Base-by-base conservation (phyloP, 371 early-diverging fungal genomes). In the Circinella umbellata region DNA sequence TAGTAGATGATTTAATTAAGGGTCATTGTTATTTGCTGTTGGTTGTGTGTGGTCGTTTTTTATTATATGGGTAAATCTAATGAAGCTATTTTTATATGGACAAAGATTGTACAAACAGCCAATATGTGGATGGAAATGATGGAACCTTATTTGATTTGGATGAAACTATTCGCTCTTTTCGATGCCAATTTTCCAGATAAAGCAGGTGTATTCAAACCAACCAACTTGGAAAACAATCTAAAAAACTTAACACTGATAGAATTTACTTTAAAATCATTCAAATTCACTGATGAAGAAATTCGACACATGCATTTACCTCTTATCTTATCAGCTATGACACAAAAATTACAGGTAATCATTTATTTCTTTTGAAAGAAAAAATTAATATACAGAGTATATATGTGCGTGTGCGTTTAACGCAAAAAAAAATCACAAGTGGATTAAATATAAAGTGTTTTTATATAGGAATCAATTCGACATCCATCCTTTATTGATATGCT, bases 121-220 rank as follows among this genome's bases (percentile, higher is more conserved):
- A 91, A 89, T 27, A 95, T 95, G 94, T 92, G 96, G 82, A 81
- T 97, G 63, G 93, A 94, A 67, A 91, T 92, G 90, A 82, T 95
- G 20, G 94, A 95, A 62, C 95, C 96, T 9, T 89, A 89, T 57
- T 70, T 92, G 42, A 87, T 94, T 20, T 96, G 95, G 92, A 86
- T 86, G 71, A 90, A 92, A 64, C 74, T 93, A 0, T 88, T 89
- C 38, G 85, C 84, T 42, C 71, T 86, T 10, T 72, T 89, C 9
- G 84, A 86, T 14, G 76, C 77, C 6, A 74, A 79, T 55, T 84
- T 87, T 27, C 83, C 87, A 2, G 75, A 76, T 18, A 76, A 80
- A 48, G 18, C 67, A 20, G 37, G 53, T 10, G 39, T n/a, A 18
- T 47, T 3, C 20, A 65, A 18, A 34, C 13, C 15, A 47, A 7